These are phyloP conservation scores for Pseudogymnoascus sp. DNA, from an alignment of 2,329 filamentous ascomycete species.

Conservation along the genomic window DNA sequence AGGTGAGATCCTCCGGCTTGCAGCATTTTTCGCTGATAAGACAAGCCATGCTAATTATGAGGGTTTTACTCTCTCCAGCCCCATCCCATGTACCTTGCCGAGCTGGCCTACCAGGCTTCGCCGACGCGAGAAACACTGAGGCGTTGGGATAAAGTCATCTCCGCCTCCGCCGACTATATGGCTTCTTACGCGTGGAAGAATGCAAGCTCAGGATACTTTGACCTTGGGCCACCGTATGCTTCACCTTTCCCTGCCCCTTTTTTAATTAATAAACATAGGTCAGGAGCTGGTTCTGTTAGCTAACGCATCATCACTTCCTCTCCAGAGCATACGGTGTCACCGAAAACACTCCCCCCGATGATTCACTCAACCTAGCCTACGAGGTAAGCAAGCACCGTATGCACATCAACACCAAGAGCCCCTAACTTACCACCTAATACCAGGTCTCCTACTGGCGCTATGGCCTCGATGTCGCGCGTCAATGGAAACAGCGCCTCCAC, in stretches of 20 bases:
- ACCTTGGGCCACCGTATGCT: constrained; percentile 38
- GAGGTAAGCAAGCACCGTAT: constrained; percentile 33
- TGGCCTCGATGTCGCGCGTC: constrained; percentile 44
- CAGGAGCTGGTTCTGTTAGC: neutral
- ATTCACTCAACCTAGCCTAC: constrained; percentile 49
- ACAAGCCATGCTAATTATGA: neutral
- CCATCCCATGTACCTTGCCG: constrained; percentile 52
- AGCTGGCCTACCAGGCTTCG: constrained; percentile 43
- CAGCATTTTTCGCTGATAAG: neutral
- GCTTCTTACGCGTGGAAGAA: constrained; percentile 49
- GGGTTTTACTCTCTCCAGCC: constrained; percentile 26
- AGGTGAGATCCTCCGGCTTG: constrained; percentile 22
- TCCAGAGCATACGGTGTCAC: constrained; percentile 39
- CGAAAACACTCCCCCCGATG: constrained; percentile 51
- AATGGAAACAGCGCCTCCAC: constrained; percentile 43
- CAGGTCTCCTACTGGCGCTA: constrained; percentile 47
- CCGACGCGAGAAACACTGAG: constrained; percentile 36
- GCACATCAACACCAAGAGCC: neutral
- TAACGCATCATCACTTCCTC: constrained; percentile 11
- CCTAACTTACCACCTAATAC: constrained; percentile 23
- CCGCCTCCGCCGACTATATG: constrained; percentile 50
- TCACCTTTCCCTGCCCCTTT: neutral
- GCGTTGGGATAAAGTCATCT: constrained; percentile 46
- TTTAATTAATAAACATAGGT: constrained; percentile 12
- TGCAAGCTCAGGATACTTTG: constrained; percentile 33